phyloP scores from a whole-genome alignment of 73 alveolate species.

The Blepharisma japonicum region DNA sequence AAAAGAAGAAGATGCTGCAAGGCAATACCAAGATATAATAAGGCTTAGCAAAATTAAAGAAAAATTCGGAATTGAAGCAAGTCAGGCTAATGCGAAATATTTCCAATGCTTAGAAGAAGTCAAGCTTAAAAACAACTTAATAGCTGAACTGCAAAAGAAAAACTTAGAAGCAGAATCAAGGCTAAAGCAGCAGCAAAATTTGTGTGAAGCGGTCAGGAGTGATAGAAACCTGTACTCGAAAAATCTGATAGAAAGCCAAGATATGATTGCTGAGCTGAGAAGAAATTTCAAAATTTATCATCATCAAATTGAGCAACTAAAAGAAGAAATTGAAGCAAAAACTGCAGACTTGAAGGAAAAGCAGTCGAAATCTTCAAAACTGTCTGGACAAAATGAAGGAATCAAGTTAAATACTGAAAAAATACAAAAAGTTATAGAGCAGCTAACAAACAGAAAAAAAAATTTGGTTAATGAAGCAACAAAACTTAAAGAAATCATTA shows the following conservation, averaged over 20 bases:
- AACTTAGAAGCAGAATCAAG: conserved; percentile 75
- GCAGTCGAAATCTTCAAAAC: conserved; percentile 47
- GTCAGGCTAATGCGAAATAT: conserved; percentile 73
- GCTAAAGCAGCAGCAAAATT: conserved; percentile 89
- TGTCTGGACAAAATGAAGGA: conserved; percentile 56
- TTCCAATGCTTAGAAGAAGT: conserved; percentile 75
- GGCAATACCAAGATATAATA: conserved; percentile 18
- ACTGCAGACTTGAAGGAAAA: conserved; percentile 60
- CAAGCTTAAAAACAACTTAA: conserved; percentile 67
- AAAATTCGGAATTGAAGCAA: conserved; percentile 72
- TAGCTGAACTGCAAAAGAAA: conserved; percentile 79
- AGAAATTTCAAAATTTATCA: conserved; percentile 85
- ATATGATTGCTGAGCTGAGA: conserved; percentile 84
- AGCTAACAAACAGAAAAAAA: conserved; percentile 50
- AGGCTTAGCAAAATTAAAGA: conserved; percentile 60
- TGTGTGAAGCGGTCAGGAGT: conserved; percentile 98
- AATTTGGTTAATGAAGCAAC: conserved; percentile 51
- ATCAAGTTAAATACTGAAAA: conserved; percentile 47
- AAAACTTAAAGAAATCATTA: conserved; percentile 56
- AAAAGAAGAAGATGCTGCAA: conserved; percentile 31
- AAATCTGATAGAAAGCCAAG: conserved; percentile 88
- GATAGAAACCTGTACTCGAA: conserved; percentile 98
- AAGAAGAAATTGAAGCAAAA: conserved; percentile 88
- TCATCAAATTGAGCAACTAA: conserved; percentile 83
- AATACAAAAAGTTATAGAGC: conserved; percentile 47